Conservation (phyloP, 495 filamentous ascomycete species). For the Aspergillus biplanus region DNA sequence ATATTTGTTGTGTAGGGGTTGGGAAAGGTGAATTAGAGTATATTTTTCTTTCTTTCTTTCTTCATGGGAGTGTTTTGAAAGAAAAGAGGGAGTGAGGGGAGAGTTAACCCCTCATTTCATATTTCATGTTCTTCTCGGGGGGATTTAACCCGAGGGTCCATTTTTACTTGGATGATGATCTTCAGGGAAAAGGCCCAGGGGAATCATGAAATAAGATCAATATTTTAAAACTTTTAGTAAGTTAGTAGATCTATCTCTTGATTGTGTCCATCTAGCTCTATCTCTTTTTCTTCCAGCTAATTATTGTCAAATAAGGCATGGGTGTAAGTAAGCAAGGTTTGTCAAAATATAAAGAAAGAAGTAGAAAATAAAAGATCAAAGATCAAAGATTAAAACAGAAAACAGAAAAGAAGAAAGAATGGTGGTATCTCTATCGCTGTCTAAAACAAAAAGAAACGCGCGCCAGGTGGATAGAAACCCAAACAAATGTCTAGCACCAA, state of each 20-base stretch:
- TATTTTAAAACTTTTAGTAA: too few species aligned
- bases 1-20: too few species aligned
- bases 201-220: too few species aligned
- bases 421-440: neutral
- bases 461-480: neutral
- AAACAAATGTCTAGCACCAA: neutral
- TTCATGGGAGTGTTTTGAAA: neutral
- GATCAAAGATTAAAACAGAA: neutral
- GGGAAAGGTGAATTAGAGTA: too few species aligned
- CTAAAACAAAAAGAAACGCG: neutral
- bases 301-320: too few species aligned
- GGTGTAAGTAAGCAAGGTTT: too few species aligned
- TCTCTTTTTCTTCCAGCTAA: too few species aligned
- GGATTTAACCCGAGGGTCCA: conserved; percentile 32
- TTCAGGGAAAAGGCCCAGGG: too few species aligned
- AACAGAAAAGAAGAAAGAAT: neutral
- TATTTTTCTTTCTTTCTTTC: conserved; percentile 9
- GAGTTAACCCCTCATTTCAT: conserved; percentile 2
- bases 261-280: too few species aligned
- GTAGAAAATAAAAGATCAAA: conserved; percentile 3
- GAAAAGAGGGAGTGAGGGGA: neutral
- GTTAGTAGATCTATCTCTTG: too few species aligned
- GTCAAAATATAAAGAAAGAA: neutral
- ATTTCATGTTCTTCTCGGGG: conserved; percentile 26
- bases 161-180: neutral